Evolutionary conservation across 2,329 filamentous ascomycete genomes (phyloP).

Genomic region (Aureobasidium lini): DNA sequence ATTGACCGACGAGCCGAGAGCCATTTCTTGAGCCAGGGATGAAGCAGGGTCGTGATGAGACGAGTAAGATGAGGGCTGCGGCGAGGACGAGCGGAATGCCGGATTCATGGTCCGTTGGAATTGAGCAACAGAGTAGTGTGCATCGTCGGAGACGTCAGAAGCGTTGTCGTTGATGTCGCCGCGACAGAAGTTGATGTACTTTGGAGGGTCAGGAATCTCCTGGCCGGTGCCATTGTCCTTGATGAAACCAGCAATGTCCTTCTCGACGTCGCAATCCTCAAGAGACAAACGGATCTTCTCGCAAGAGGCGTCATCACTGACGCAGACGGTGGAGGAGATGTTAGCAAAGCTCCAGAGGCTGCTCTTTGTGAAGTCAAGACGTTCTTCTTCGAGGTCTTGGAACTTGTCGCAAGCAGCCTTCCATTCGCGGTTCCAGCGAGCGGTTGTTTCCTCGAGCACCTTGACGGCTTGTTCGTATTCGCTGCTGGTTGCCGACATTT

Average conservation of each 20-base stretch:
- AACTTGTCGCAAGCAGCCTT: conserved; percentile 97
- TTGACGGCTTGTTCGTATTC: conserved; percentile 95
- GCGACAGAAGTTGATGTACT: conserved; percentile 97
- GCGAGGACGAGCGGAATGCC: conserved; percentile 89
- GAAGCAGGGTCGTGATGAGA: conserved; percentile 85
- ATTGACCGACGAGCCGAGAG: conserved; percentile 15
- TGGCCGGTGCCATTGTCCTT: conserved; percentile 83
- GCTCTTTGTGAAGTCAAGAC: conserved; percentile 94
- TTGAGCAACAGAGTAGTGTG: conserved; percentile 87
- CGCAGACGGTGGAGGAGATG: conserved; percentile 92
- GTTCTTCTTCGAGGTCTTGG: conserved; percentile 95
- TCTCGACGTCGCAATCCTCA: conserved; percentile 94
- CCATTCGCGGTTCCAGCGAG: conserved; percentile 96
- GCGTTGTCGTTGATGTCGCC: conserved; percentile 73
- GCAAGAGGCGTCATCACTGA: conserved; percentile 92
- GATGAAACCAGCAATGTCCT: conserved; percentile 87
- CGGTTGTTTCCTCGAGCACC: conserved; percentile 87
- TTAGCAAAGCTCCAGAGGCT: conserved; percentile 98
- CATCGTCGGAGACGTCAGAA: conserved; percentile 79
- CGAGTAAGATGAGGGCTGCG: conserved; percentile 85
- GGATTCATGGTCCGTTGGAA: conserved; percentile 95
- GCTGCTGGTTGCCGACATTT: conserved; percentile 78
- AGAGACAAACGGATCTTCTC: conserved; percentile 91
- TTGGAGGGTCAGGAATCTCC: conserved; percentile 93
- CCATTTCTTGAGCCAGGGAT: conserved; percentile 59